These are phyloP conservation scores for Elsinoe ampelina DNA, from an alignment of 2,329 filamentous ascomycete genomes.

Conservation along the genomic window DNA sequence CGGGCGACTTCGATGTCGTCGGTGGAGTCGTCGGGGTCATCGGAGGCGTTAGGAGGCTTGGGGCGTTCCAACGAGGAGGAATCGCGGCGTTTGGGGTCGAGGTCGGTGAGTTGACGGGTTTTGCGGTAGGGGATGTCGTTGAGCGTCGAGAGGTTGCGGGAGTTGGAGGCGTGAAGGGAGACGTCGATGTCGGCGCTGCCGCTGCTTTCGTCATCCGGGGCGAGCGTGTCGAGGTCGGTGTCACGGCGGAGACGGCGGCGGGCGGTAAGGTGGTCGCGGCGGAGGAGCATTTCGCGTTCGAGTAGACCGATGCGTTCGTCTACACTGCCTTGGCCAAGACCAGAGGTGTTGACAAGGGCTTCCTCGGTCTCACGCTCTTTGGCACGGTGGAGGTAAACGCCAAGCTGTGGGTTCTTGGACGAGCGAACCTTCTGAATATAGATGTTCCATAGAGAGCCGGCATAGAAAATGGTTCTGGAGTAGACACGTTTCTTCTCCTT, in stretches of 20 bases:
- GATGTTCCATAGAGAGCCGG: constrained; percentile 52
- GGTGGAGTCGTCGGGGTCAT: constrained; percentile 17
- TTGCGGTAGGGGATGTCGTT: constrained; percentile 21
- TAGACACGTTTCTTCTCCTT: constrained; percentile 53
- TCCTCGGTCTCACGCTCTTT: constrained; percentile 46
- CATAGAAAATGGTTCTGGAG: constrained; percentile 50
- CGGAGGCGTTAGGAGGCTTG: background rate
- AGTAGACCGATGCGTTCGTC: constrained; percentile 46
- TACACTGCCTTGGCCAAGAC: constrained; percentile 35
- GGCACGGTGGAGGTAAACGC: constrained; percentile 50
- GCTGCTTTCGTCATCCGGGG: constrained; percentile 30
- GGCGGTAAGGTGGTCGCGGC: constrained; percentile 19
- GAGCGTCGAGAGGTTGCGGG: constrained; percentile 17
- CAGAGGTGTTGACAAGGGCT: constrained; percentile 30
- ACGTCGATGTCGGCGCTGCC: constrained; percentile 38
- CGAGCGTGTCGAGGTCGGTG: background rate
- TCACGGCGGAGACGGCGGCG: constrained; percentile 19
- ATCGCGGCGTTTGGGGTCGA: constrained; percentile 9
- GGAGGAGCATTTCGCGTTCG: constrained; percentile 44
- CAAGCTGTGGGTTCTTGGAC: constrained; percentile 47
- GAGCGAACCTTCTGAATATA: constrained; percentile 52
- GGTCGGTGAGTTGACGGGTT: constrained; percentile 21
- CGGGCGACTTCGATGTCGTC: constrained; percentile 17
- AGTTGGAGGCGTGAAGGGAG: constrained; percentile 23
- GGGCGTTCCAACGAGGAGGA: constrained; percentile 15